Evolutionary conservation across 345 rosid genomes (phyloP).

Genomic region (Erucastrum elatum): DNA sequence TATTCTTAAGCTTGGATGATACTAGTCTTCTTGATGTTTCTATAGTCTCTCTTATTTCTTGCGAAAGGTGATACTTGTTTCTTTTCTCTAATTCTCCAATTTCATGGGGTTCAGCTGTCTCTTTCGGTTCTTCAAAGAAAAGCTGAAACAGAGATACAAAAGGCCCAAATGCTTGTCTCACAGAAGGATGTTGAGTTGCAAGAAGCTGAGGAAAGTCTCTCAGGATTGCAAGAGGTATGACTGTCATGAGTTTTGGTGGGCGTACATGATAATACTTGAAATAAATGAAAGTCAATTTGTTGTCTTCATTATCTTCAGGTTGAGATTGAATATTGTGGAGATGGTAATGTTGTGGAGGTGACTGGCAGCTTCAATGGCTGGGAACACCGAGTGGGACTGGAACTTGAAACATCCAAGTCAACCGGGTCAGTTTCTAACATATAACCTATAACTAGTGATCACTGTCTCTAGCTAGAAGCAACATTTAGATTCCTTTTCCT

Average conservation of each 20-base stretch:
- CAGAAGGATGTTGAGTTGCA: constrained; percentile 74
- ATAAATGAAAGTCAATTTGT: too few species aligned
- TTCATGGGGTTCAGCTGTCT: constrained; percentile 48
- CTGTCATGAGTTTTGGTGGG: background rate
- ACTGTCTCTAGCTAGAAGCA: background rate
- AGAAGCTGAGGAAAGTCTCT: constrained; percentile 80
- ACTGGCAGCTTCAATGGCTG: constrained; percentile 97
- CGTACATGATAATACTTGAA: too few species aligned
- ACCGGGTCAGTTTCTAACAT: constrained; percentile 28
- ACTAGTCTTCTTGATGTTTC: background rate
- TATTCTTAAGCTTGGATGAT: background rate
- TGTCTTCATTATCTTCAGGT: constrained; percentile 55
- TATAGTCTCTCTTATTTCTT: constrained; percentile 8
- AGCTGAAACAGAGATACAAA: constrained; percentile 73
- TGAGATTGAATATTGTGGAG: constrained; percentile 67
- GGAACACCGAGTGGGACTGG: constrained; percentile 79
- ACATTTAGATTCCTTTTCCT: background rate
- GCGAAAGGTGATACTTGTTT: background rate
- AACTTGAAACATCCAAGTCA: constrained; percentile 54
- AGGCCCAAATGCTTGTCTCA: constrained; percentile 64
- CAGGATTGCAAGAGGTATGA: constrained; percentile 77
- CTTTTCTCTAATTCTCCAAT: constrained; percentile 14
- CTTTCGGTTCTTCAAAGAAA: constrained; percentile 63
- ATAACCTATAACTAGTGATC: background rate
- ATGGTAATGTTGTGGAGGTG: constrained; percentile 84